These are phyloP conservation scores for Auxenochlorella pyrenoidosa DNA, from an alignment of 139 green algal genomes.

Conservation along the genomic window DNA sequence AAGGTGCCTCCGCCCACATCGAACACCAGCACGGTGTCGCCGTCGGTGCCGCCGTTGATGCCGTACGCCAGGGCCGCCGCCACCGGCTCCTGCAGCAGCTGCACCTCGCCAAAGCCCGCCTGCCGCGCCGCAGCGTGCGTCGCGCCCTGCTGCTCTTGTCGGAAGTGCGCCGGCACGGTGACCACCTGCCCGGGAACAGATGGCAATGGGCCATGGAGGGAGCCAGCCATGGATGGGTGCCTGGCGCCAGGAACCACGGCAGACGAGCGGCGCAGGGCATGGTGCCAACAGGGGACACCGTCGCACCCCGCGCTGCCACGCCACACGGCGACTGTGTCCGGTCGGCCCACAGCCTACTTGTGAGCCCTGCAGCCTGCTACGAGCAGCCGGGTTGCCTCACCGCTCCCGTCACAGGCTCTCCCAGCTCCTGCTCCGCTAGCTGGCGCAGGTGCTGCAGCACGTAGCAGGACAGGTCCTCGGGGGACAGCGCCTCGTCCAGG, in stretches of 20 bases:
- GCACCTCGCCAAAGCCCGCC: constrained; percentile 66
- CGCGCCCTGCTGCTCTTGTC: constrained; percentile 59
- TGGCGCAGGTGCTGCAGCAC: constrained; percentile 65
- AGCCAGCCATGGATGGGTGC: too few species aligned
- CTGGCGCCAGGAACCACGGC: too few species aligned
- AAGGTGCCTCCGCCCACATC: constrained; percentile 88
- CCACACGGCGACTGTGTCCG: too few species aligned
- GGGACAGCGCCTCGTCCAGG: constrained; percentile 14
- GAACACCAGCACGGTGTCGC: constrained; percentile 80
- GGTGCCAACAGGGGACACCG: too few species aligned
- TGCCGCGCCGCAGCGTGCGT: constrained; percentile 64
- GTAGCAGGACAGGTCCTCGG: constrained; percentile 43
- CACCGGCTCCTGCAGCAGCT: constrained; percentile 77
- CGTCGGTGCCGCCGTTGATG: constrained; percentile 58
- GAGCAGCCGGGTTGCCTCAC: not conserved
- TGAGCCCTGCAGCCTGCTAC: too few species aligned
- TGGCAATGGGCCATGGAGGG: not conserved
- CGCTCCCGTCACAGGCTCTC: constrained; percentile 28
- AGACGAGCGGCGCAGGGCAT: too few species aligned
- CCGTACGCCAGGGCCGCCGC: constrained; percentile 84
- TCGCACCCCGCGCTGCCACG: too few species aligned
- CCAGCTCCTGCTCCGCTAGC: constrained; percentile 44
- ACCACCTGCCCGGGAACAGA: constrained; percentile 55
- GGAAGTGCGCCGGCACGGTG: constrained; percentile 82
- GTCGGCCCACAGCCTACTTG: too few species aligned